These are phyloP conservation scores for Marasmius tenuissimus DNA, from an alignment of 1,284 basidiomycete genomes.

Conservation along the genomic window DNA sequence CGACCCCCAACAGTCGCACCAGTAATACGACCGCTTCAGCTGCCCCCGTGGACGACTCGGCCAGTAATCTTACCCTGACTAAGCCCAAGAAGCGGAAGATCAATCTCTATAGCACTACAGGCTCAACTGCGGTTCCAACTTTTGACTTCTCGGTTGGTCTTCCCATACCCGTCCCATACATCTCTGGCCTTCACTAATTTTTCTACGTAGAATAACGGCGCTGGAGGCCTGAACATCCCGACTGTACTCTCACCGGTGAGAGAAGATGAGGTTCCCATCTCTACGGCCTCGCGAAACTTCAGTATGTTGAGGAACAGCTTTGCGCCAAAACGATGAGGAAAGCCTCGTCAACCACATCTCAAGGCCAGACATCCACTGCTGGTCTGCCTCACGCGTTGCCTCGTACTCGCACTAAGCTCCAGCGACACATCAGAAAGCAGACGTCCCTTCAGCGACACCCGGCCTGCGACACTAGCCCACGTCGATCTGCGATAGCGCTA, in stretches of 20 bases:
- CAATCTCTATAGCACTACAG: constrained; percentile 48
- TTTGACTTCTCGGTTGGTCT: constrained; percentile 34
- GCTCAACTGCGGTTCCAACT: constrained; percentile 27
- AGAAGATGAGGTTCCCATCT: constrained; percentile 46
- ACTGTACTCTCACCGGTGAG: constrained; percentile 64
- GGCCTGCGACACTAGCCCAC: too few relatives aligned
- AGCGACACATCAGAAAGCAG: too few relatives aligned
- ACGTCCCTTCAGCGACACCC: too few relatives aligned
- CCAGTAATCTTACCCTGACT: neutral
- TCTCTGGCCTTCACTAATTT: constrained; percentile 17
- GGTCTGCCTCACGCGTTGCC: too few relatives aligned
- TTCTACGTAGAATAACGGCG: neutral
- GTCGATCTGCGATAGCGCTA: too few relatives aligned
- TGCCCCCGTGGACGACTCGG: constrained; percentile 2
- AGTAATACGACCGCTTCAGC: constrained; percentile 20
- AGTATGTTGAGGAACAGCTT: neutral
- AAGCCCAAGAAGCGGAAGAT: constrained; percentile 56
- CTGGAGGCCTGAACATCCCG: constrained; percentile 51
- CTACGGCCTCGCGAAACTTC: constrained; percentile 36
- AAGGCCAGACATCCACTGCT: too few relatives aligned
- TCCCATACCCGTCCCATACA: constrained; percentile 11
- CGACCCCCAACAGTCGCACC: constrained; percentile 9
- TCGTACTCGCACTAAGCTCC: too few relatives aligned
- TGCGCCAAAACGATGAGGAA: neutral
- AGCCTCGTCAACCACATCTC: too few relatives aligned